Evolutionary conservation across 331 rosid genomes (phyloP), one percentile per base, ranked within the genome.

Genomic region (Malus hybrid): DNA sequence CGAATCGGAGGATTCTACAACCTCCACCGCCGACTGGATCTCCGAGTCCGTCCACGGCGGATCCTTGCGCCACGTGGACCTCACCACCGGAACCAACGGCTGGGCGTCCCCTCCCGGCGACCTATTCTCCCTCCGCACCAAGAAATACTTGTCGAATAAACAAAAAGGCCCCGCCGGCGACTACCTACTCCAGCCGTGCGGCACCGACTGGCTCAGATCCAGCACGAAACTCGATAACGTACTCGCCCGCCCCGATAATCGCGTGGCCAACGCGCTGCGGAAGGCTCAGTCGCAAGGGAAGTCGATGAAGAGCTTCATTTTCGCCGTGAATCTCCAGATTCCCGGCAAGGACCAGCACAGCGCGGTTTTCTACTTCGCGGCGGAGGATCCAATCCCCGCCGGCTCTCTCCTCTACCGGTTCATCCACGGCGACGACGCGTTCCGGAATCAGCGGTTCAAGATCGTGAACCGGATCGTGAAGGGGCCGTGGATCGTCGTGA

Each of bases 61-160:
- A 80, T 79, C 97, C 62, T 87, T 93, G 8, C 90, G 84, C 73
- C 86, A 7, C 33, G 97, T 93, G 29, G 97, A 91, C 84, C 89
- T 88, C 34, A 65, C 80, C 14, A 73, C 88, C 2, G 97, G 98
- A 18, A 84, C 78, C 70, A 87, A 93, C 78, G 98, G 98, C 78
- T 93, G 98, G 98, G 93, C 97, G 1, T 88, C 98, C 0, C 98
- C 98, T 0, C 97, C 97, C 5, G 96, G 92, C 64, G 85, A 91
- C 75, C 81, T 93, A 52, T 93, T 93, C 89, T 67, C 50, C 36
- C 92, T 93, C 52, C 96, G 97, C 7, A 82, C 96, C 22, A 74
- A 76, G 10, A 83, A 33, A 65, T 93, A 89, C 83, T 70, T 88
- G 73, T 71, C 91, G 0, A 86, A 71, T 44, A 84, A 90, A 6